Conservation (phyloP, 371 early-diverging fungal species). For the Parasitella parasitica region DNA sequence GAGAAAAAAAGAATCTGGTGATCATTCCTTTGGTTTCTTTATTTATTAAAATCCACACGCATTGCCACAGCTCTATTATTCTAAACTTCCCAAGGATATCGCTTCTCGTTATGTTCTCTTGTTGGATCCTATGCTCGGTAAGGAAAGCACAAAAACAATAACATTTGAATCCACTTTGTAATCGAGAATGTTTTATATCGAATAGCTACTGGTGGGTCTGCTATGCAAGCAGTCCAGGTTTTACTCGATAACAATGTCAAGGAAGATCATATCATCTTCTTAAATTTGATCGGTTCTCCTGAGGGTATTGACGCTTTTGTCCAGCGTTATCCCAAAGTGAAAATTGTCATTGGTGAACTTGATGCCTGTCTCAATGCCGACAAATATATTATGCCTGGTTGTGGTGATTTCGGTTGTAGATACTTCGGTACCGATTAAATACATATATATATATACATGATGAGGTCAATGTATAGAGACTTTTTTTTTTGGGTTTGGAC, state of each 20-base stretch:
- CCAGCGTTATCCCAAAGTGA: constrained; percentile 71
- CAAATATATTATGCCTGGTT: constrained; percentile 90
- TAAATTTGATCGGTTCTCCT: constrained; percentile 81
- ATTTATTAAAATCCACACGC: background rate
- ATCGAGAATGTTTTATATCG: background rate
- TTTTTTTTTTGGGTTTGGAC: background rate
- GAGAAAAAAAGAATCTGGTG: background rate
- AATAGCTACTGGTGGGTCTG: constrained; percentile 91
- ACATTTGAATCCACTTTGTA: background rate
- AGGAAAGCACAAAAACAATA: constrained; percentile 2
- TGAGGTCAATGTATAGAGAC: background rate
- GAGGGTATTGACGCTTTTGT: constrained; percentile 84
- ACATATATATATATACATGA: background rate
- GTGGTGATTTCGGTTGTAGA: constrained; percentile 91
- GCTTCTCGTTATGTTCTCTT: constrained; percentile 80
- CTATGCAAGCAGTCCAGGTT: constrained; percentile 88
- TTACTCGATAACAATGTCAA: constrained; percentile 82
- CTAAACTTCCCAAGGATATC: constrained; percentile 90
- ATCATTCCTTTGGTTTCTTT: constrained; percentile 1
- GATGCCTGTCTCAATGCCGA: constrained; percentile 81
- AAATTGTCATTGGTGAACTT: constrained; percentile 84
- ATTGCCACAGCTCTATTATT: constrained; percentile 76
- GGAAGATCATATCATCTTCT: constrained; percentile 82
- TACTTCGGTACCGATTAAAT: constrained; percentile 52
- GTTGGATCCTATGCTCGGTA: constrained; percentile 93